These are phyloP conservation scores for Naganishia liquefaciens DNA, from an alignment of 1,284 basidiomycete genomes.

Conservation along the genomic window DNA sequence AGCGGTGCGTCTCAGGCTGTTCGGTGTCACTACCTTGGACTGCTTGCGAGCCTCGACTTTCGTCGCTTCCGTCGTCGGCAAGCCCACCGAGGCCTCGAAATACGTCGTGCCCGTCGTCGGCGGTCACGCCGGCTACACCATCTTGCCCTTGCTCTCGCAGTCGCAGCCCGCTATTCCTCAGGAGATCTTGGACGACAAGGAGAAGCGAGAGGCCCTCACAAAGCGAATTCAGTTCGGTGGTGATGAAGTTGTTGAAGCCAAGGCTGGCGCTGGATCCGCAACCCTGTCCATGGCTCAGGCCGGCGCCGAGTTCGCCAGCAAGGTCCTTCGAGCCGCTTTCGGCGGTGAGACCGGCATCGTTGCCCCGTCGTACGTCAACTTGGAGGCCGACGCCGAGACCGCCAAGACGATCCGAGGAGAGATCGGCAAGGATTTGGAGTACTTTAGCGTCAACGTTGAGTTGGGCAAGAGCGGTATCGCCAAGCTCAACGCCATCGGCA, in stretches of 20 bases:
- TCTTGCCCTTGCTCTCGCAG: slow-evolving; percentile 94
- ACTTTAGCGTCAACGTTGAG: slow-evolving; percentile 87
- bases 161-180: slow-evolving; percentile 57
- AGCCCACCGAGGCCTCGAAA: slow-evolving; percentile 57
- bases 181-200: slow-evolving; percentile 60
- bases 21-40: slow-evolving; percentile 97
- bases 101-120: slow-evolving; percentile 81
- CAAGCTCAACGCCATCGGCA: slow-evolving; percentile 59
- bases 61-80: slow-evolving; percentile 72
- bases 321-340: slow-evolving; percentile 74
- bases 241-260: slow-evolving; percentile 90
- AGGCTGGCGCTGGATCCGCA: slow-evolving; percentile 81
- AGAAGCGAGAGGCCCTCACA: slow-evolving; percentile 63
- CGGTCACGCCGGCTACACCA: slow-evolving; percentile 95
- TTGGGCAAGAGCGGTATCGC: slow-evolving; percentile 71
- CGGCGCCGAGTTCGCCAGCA: slow-evolving; percentile 82
- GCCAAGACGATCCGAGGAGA: slow-evolving; percentile 54
- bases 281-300: slow-evolving; percentile 93
- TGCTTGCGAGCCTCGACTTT: slow-evolving; percentile 97
- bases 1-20: slow-evolving; percentile 62
- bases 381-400: slow-evolving; percentile 56
- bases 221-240: slow-evolving; percentile 95
- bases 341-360: slow-evolving; percentile 82
- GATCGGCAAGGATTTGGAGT: slow-evolving; percentile 63
- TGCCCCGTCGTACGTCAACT: slow-evolving; percentile 84